Evolutionary conservation across 805 yeast genomes (phyloP), one percentile per base, ranked within the genome.

Genomic region (Suhomyces faveliae): DNA sequence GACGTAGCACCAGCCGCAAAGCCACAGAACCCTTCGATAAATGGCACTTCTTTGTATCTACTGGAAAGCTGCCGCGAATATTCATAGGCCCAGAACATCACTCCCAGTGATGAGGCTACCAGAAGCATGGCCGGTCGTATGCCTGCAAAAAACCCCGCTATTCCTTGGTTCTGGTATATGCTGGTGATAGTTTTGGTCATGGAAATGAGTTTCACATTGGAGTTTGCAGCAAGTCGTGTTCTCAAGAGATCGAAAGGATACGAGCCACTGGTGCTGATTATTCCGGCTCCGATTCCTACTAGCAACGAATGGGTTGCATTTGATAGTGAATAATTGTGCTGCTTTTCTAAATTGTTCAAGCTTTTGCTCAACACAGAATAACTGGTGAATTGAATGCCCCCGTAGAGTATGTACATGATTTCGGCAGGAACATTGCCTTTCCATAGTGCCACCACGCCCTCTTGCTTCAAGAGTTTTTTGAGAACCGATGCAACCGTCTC

Each of bases 371-470:
- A 65, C 0, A 74, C 61, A 1, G 89, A 74, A 58, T 85, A 88
- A 1, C 87, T 68, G 0, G 92, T 73, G 67, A 94, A 94, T 63
- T 94, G 98, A 0, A 80, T 69, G 0, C 88, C 88, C 10, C 98
- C 97, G 58, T 92, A 94, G 9, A 87, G 55, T 11, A 92, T 70
- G 59, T 94, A 94, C 82, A 94, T 79, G 33, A 83, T 64, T 53
- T 89, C 89, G 0, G 98, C 99, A 0, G 99, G 96, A 0, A 89
- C 76, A 61, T 94, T 94, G 0, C 99, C 99, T 63, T 90, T 91
- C 98, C 98, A 94, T n/a, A 92, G 72, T 0, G 89, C 92, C 11
- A 64, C 51, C 0, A 84, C 37, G 1, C 96, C 96, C 64, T 92
- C 98, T 27, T 80, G 73, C 15, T 63, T 61, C 1, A 77, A 52